Base-by-base conservation (phyloP, 2,329 filamentous ascomycete species). In the Achaetomium macrosporum region DNA sequence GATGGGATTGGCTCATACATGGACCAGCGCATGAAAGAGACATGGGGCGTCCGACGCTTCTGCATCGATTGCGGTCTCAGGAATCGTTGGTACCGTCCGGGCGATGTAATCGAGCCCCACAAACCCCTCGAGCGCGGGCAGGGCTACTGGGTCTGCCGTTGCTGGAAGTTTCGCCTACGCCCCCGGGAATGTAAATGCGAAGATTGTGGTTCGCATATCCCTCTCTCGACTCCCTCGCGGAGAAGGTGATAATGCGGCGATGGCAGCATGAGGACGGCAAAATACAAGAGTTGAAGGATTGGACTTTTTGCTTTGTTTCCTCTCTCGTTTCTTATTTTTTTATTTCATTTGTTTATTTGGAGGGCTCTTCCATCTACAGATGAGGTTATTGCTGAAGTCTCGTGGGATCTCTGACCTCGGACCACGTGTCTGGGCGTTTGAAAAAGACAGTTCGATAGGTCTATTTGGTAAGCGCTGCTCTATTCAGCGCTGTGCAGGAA, bases 51-150 rank as follows among this genome's bases (percentile, higher is more conserved):
- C 13, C 53, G 60, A 2, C 56, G 61, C 5, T 62, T 59, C 46
- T 63, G 61, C 43, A 53, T 63, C 25, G 47, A 59, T 11, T 63
- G 61, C 49, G 61, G 61, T 13, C 56, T 63, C n/a, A 33, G 30
- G 29, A 53, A 55, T 17, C 39, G 43, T 0, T 57, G 52, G 15
- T 63, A 63, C 41, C 11, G 25, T 1, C 59, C 61, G 0, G 53
- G 56, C 2, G 59, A 59, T 9, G 19, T 61, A 3, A 62, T 63
- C 15, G 55, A 61, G 33, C 45, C 60, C 17, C 55, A 55, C 31
- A 44, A 39, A n/a, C 49, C 50, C 5, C 19, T 6, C 8, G 48
- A 50, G 12, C 11, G 8, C 2, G n/a, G 17, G 12, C 36, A 53
- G 10, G 58, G 55, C 2, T 29, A 52, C 16, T 62, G 58, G 60